Conservation (phyloP, 2,329 filamentous ascomycete genomes). For the Beauveria varroae region DNA sequence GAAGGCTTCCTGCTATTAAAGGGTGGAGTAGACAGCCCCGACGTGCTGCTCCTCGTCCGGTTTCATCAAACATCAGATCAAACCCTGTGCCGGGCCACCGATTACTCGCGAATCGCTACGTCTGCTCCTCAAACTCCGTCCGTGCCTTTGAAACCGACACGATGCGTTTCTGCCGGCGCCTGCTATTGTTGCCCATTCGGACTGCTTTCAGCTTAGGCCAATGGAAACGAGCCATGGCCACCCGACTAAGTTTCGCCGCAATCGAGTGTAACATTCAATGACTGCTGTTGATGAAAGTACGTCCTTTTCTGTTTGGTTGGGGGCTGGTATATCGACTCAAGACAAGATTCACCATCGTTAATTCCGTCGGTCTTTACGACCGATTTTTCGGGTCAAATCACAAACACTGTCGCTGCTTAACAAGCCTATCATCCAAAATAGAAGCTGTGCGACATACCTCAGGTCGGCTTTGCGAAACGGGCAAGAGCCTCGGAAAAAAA, state of each 20-base stretch:
- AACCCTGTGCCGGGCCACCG: not conserved
- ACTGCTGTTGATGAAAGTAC: not conserved
- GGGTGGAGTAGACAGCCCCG: not conserved
- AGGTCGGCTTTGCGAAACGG: not conserved
- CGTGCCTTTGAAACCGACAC: not conserved
- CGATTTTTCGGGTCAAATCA: not conserved
- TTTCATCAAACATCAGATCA: not conserved
- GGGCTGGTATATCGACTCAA: not conserved
- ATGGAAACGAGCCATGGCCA: not conserved
- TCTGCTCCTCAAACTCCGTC: not conserved
- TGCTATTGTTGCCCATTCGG: not conserved
- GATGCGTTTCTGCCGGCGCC: not conserved
- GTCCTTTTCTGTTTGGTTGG: not conserved
- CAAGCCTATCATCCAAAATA: not conserved
- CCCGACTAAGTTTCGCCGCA: not conserved
- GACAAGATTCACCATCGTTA: not conserved
- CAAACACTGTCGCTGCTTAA: not conserved
- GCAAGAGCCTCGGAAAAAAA: not conserved
- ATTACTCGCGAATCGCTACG: not conserved
- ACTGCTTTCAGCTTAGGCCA: not conserved
- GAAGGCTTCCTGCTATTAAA: no score
- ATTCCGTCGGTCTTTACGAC: not conserved
- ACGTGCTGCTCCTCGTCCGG: not conserved
- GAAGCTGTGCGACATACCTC: not conserved
- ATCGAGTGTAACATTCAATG: not conserved